A percentile compares a stretch with the other conserved stretches of the same genome.
Conservation (phyloP, 306 rosid genomes). For the Vigna hirtella region DNA sequence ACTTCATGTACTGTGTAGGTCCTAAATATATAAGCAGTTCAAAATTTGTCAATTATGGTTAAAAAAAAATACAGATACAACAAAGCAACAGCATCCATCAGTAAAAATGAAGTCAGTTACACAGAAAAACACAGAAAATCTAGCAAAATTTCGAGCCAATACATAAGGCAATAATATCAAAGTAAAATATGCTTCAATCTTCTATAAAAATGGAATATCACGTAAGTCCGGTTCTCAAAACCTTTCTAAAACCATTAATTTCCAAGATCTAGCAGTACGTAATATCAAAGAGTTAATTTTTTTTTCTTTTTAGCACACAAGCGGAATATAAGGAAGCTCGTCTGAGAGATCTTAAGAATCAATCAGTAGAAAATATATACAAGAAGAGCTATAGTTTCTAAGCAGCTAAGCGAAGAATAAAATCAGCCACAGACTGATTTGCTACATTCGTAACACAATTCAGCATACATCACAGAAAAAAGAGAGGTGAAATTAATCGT, state of each 20-base stretch:
- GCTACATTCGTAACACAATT: not conserved
- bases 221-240: not conserved
- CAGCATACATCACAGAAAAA: not conserved
- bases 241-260: not conserved
- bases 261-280: constrained; percentile 4
- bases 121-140: not conserved
- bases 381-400: not conserved
- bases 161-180: constrained; percentile 9
- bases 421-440: not conserved
- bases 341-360: not conserved
- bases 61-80: not conserved
- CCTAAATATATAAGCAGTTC: not conserved
- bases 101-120: not conserved
- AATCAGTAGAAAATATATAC: not conserved
- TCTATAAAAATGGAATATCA: not conserved
- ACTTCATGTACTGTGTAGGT: not conserved
- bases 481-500: not conserved
- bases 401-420: not conserved
- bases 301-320: not conserved
- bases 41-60: not conserved
- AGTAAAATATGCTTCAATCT: not conserved
- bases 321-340: not conserved
- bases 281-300: not conserved
- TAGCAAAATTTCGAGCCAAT: not conserved
- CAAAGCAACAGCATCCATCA: not conserved